A percentile compares a stretch with the other conserved stretches of the same genome.
Conservation (phyloP, 192 early-diverging fungal genomes). For the Backusella tarrabulga region DNA sequence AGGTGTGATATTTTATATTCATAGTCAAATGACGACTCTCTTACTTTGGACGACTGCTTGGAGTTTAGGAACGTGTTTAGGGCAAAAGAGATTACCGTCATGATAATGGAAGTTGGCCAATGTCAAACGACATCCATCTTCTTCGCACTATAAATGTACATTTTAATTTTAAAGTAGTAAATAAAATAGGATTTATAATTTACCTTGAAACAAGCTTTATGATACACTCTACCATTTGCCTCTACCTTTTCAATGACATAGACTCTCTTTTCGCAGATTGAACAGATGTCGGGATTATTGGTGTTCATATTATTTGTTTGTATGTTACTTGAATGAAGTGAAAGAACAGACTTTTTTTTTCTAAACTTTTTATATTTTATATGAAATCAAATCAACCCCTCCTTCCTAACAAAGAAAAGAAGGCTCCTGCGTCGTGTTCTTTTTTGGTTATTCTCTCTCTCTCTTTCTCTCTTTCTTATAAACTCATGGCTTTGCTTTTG, state of each 20-base stretch:
- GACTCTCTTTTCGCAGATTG: conserved; percentile 11
- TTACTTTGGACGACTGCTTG: conserved; percentile 21
- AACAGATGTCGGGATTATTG: conserved; percentile 9
- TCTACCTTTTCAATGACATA: conserved; percentile 25
- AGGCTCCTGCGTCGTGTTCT: background rate
- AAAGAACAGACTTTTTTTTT: background rate
- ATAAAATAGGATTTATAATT: background rate
- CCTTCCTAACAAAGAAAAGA: conserved; percentile 1
- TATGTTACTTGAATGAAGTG: background rate
- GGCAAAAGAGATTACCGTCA: conserved; percentile 8
- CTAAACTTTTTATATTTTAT: background rate
- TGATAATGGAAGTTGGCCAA: conserved; percentile 24
- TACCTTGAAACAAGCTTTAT: conserved; percentile 24
- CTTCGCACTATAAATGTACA: conserved; percentile 10
- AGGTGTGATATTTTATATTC: background rate
- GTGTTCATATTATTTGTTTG: background rate
- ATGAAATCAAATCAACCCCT: background rate
- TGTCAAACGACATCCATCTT: conserved; percentile 25
- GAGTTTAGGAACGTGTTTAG: conserved; percentile 27
- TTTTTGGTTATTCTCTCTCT: background rate
- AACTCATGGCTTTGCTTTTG: background rate
- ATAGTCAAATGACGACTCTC: background rate
- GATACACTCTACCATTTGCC: conserved; percentile 19
- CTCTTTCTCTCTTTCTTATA: background rate
- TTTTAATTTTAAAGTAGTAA: background rate